Evolutionary conservation across 2,329 filamentous ascomycete genomes (phyloP).

Genomic region (Colletotrichum sp.): DNA sequence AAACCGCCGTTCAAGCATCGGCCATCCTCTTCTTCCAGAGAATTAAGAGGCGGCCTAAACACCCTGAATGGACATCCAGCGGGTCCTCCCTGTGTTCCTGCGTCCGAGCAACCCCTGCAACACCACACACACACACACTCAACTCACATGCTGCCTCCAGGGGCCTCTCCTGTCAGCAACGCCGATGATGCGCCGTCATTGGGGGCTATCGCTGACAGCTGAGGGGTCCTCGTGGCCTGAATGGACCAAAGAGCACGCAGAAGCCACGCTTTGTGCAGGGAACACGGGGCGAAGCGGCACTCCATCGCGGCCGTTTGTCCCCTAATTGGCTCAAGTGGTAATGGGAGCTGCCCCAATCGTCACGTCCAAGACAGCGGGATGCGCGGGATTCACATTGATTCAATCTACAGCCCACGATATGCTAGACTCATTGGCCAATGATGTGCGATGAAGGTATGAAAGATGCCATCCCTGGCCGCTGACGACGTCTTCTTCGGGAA

Average conservation of each 20-base stretch:
- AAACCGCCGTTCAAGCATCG: neutral
- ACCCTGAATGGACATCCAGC: neutral
- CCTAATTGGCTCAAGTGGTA: neutral
- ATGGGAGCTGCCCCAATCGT: neutral
- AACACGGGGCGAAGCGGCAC: neutral
- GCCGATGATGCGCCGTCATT: conserved; percentile 2
- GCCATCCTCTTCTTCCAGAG: neutral
- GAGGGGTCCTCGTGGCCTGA: neutral
- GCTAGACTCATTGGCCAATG: neutral
- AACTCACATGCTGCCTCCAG: neutral
- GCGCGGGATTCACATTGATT: neutral
- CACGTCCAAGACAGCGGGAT: neutral
- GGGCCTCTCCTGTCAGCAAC: neutral
- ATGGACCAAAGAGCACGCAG: neutral
- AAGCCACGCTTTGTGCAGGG: neutral
- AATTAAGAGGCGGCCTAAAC: conserved; percentile 15
- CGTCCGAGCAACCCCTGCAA: neutral
- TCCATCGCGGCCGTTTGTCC: neutral
- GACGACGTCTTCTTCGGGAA: neutral
- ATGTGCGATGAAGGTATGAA: neutral
- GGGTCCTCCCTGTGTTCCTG: neutral
- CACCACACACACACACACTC: neutral
- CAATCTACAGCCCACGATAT: neutral
- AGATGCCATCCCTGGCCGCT: neutral
- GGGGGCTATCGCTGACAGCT: neutral